phyloP scores from a whole-genome alignment of 1,284 basidiomycete species.

The Rhizopogon parksii region DNA sequence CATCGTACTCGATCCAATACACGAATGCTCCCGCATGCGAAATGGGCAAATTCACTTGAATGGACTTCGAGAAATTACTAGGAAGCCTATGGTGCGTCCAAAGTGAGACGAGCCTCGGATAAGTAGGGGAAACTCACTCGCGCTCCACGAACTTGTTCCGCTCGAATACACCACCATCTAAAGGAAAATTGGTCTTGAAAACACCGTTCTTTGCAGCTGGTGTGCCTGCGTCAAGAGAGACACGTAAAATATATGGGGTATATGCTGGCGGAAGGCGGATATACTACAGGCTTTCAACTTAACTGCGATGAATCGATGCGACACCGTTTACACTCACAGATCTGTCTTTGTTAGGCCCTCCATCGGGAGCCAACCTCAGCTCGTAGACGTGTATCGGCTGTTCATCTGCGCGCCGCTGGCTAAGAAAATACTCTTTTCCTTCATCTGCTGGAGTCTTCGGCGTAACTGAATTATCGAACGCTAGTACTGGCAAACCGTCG shows the following conservation, averaged over 20 bases:
- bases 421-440: conserved; percentile 81
- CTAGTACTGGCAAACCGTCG: not conserved
- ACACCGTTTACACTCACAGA: conserved; percentile 48
- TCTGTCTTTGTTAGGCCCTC: conserved; percentile 79
- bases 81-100: conserved; percentile 52
- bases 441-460: conserved; percentile 90
- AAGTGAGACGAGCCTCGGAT: conserved; percentile 8
- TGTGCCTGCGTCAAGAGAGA: conserved; percentile 85
- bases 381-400: conserved; percentile 76
- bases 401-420: conserved; percentile 46
- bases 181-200: conserved; percentile 91
- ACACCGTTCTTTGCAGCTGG: conserved; percentile 82
- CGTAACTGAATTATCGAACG: conserved; percentile 27
- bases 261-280: conserved; percentile 90
- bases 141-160: conserved; percentile 73
- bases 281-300: conserved; percentile 51
- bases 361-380: conserved; percentile 79
- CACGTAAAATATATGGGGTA: conserved; percentile 81
- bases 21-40: conserved; percentile 92
- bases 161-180: conserved; percentile 81
- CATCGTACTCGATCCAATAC: conserved; percentile 90
- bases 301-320: conserved; percentile 8
- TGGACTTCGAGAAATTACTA: conserved; percentile 77
- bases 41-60: conserved; percentile 89
- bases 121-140: conserved; percentile 41